phyloP scores from a whole-genome alignment of 2,329 filamentous ascomycete genomes.

The Sporothrix brasiliensis region DNA sequence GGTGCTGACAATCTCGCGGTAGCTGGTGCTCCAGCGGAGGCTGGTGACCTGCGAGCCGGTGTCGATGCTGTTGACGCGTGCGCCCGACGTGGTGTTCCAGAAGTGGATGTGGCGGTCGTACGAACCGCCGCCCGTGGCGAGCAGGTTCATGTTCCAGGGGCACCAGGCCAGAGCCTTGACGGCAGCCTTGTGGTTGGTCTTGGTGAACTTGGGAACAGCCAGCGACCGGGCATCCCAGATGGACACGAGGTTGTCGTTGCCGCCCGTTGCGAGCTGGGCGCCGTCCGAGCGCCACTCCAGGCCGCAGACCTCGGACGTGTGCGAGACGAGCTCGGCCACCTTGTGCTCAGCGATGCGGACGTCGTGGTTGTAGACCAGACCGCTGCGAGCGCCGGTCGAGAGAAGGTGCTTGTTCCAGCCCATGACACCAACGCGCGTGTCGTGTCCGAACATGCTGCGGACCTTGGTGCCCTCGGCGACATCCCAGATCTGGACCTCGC shows the following conservation, averaged over 20 bases:
- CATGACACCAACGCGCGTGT: slow-evolving; percentile 96
- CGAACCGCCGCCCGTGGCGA: slow-evolving; percentile 92
- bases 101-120: slow-evolving; percentile 99
- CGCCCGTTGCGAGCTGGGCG: slow-evolving; percentile 93
- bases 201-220: slow-evolving; percentile 94
- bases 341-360: slow-evolving; percentile 98
- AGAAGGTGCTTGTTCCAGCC: slow-evolving; percentile 98
- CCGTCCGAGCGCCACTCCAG: slow-evolving; percentile 97
- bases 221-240: slow-evolving; percentile 98
- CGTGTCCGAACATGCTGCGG: slow-evolving; percentile 97
- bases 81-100: slow-evolving; percentile 98
- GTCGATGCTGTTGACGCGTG: slow-evolving; percentile 98
- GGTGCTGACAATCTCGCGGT: slow-evolving; percentile 97
- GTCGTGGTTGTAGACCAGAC: slow-evolving; percentile 97
- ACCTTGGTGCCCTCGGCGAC: slow-evolving; percentile 93
- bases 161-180: slow-evolving; percentile 99
- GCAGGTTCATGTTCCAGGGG: slow-evolving; percentile 96
- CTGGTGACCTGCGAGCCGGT: slow-evolving; percentile 97
- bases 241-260: slow-evolving; percentile 97
- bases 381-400: slow-evolving; percentile 90
- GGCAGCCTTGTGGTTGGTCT: slow-evolving; percentile 98
- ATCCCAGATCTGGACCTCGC: slow-evolving; percentile 99
- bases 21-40: slow-evolving; percentile 92
- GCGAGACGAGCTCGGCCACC: slow-evolving; percentile 92
- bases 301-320: slow-evolving; percentile 97